phyloP scores from a whole-genome alignment of 768 basidiomycete genomes.

The Termitomyces sp. region DNA sequence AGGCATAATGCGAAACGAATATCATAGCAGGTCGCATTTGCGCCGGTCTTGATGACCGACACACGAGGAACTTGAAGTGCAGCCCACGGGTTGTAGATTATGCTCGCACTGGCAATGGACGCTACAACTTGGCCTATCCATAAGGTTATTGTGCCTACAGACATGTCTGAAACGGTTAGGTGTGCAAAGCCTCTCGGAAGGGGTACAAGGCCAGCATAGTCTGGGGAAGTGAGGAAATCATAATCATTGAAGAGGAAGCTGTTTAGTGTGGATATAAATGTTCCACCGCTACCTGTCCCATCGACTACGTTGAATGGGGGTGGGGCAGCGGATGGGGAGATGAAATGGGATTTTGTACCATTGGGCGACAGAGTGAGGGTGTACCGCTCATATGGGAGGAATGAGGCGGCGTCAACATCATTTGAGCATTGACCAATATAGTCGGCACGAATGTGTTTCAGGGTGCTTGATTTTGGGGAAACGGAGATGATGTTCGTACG shows the following conservation, averaged over 20 bases:
- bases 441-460: background rate
- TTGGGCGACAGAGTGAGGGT: slow-evolving; percentile 7
- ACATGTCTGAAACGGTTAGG: background rate
- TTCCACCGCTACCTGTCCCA: slow-evolving; percentile 11
- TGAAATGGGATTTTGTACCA: slow-evolving; percentile 7
- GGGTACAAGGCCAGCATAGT: background rate
- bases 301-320: background rate
- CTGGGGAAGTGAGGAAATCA: background rate
- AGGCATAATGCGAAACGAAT: slow-evolving; percentile 12
- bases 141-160: background rate
- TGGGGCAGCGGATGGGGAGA: background rate
- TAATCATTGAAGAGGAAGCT: background rate
- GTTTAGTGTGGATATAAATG: background rate
- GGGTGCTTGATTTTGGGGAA: background rate
- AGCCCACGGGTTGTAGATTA: slow-evolving; percentile 19
- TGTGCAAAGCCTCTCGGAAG: slow-evolving; percentile 1
- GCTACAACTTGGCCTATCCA: slow-evolving; percentile 17
- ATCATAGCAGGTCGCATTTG: slow-evolving; percentile 13
- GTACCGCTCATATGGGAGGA: slow-evolving; percentile 11
- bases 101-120: slow-evolving; percentile 10
- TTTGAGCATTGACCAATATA: no score
- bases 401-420: background rate
- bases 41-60: slow-evolving; percentile 14
- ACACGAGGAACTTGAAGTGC: slow-evolving; percentile 9
- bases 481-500: background rate